Percentiles rank a stretch among this genome's conserved stretches.
Evolutionary conservation across 805 yeast genomes (phyloP).

Genomic region (Saturnispora saitoi): DNA sequence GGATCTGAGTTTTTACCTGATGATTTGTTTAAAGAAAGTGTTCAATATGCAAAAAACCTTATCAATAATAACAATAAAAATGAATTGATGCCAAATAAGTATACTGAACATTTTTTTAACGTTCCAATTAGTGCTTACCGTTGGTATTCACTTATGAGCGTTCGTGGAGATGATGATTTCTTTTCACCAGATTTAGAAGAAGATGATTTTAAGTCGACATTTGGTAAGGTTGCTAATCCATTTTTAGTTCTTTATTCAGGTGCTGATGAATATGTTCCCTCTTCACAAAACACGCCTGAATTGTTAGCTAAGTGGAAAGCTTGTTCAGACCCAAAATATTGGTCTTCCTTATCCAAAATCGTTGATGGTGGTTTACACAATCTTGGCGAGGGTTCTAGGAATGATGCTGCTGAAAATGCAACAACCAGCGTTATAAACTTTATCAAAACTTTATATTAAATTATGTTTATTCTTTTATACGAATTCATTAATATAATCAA

Average conservation of each 20-base stretch:
- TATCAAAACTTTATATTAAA: slow-evolving; percentile 5
- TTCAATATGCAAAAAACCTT: slow-evolving; percentile 30
- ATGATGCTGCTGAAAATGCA: slow-evolving; percentile 12
- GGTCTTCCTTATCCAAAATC: slow-evolving; percentile 49
- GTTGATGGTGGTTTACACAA: slow-evolving; percentile 53
- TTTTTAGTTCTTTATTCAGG: slow-evolving; percentile 50
- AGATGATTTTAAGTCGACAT: slow-evolving; percentile 36
- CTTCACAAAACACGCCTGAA: slow-evolving; percentile 36
- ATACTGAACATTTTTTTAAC: slow-evolving; percentile 36
- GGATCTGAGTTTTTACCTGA: slow-evolving; percentile 14
- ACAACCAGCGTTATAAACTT: slow-evolving; percentile 12
- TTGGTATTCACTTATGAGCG: slow-evolving; percentile 52
- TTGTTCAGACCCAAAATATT: slow-evolving; percentile 23
- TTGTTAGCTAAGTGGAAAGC: slow-evolving; percentile 47
- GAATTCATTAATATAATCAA: background rate
- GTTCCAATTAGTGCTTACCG: slow-evolving; percentile 64
- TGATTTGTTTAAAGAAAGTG: slow-evolving; percentile 15
- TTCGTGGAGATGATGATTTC: slow-evolving; percentile 71
- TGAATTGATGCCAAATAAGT: slow-evolving; percentile 46
- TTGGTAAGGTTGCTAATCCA: slow-evolving; percentile 46
- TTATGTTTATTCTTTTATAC: background rate
- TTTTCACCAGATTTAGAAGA: slow-evolving; percentile 50
- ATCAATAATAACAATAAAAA: slow-evolving; percentile 36
- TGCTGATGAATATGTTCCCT: slow-evolving; percentile 57
- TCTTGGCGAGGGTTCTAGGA: slow-evolving; percentile 35